Evolutionary conservation across 441 rosid species (phyloP).

Genomic region (Syzygium syzygioides): DNA sequence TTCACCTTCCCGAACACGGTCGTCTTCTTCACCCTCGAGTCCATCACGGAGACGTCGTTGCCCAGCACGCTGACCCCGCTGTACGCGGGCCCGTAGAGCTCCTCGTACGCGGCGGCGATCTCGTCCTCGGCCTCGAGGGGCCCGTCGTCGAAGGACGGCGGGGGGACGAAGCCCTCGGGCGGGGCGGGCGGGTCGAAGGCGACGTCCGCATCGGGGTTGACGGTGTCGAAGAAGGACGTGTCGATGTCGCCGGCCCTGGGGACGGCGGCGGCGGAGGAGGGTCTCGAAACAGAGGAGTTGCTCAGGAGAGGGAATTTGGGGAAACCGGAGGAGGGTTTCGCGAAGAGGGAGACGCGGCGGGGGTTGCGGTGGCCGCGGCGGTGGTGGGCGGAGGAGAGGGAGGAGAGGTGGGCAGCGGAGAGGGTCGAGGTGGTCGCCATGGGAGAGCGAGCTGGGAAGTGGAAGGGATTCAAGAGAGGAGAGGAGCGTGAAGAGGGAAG

Average conservation of each 20-base stretch:
- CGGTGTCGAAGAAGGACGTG: slow-evolving; percentile 45
- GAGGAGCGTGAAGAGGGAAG: background rate
- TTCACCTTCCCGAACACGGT: slow-evolving; percentile 45
- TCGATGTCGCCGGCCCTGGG: slow-evolving; percentile 36
- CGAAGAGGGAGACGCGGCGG: background rate
- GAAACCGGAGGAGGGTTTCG: slow-evolving; percentile 10
- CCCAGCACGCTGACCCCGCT: slow-evolving; percentile 63
- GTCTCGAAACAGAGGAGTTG: background rate
- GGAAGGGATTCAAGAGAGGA: background rate
- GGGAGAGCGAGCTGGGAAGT: background rate
- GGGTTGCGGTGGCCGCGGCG: slow-evolving; percentile 1
- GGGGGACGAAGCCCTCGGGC: slow-evolving; percentile 50
- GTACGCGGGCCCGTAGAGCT: slow-evolving; percentile 72
- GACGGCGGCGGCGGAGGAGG: background rate
- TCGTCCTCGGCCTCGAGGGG: slow-evolving; percentile 63
- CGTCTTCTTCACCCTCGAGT: slow-evolving; percentile 46
- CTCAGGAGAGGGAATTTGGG: slow-evolving; percentile 5
- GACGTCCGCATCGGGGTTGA: slow-evolving; percentile 30
- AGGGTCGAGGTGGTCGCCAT: slow-evolving; percentile 7
- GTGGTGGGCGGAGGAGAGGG: slow-evolving; percentile 10
- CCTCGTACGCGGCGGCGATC: slow-evolving; percentile 71
- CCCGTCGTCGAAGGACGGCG: slow-evolving; percentile 71
- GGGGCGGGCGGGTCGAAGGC: slow-evolving; percentile 60
- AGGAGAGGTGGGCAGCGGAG: slow-evolving; percentile 14
- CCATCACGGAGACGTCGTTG: slow-evolving; percentile 60